A percentile compares a stretch with the other conserved stretches of the same genome.
phyloP scores from a whole-genome alignment of 768 basidiomycete species.

The Lactarius trivialis region DNA sequence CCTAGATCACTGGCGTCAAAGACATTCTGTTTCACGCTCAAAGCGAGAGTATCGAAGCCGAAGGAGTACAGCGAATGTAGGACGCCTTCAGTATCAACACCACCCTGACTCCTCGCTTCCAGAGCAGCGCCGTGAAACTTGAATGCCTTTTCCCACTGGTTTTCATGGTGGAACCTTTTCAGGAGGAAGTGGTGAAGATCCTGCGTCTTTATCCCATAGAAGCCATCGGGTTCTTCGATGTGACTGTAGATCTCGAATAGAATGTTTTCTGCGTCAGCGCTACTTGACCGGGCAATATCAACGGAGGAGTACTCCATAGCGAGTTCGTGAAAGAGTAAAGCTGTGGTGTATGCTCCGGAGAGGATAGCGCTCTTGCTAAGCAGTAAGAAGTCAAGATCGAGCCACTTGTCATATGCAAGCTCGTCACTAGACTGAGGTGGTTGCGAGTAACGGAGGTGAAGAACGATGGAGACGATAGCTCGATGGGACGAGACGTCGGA shows the following conservation, averaged over 20 bases:
- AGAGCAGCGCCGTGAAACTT: slow-evolving; percentile 80
- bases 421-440: slow-evolving; percentile 35
- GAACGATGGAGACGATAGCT: slow-evolving; percentile 64
- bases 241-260: slow-evolving; percentile 90
- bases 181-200: slow-evolving; percentile 78
- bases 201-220: slow-evolving; percentile 83
- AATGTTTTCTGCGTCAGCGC: slow-evolving; percentile 49
- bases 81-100: slow-evolving; percentile 53
- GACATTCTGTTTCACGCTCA: slow-evolving; percentile 49
- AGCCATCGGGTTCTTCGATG: slow-evolving; percentile 97
- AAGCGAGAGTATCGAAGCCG: slow-evolving; percentile 86
- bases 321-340: slow-evolving; percentile 83
- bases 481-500: slow-evolving; percentile 40
- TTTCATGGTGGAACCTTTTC: slow-evolving; percentile 85
- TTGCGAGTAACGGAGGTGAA: slow-evolving; percentile 71
- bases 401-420: slow-evolving; percentile 71
- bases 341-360: slow-evolving; percentile 84
- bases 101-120: slow-evolving; percentile 48
- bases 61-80: slow-evolving; percentile 79
- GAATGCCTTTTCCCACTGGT: slow-evolving; percentile 89
- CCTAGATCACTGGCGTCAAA: slow-evolving; percentile 30
- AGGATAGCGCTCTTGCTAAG: slow-evolving; percentile 66
- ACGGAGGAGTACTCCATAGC: slow-evolving; percentile 43
- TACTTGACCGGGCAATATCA: slow-evolving; percentile 28
- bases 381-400: slow-evolving; percentile 65